A percentile compares a stretch with the other conserved stretches of the same genome.
Evolutionary conservation across 1,284 basidiomycete genomes (phyloP).

Genomic region (Schizopora paradoxa): DNA sequence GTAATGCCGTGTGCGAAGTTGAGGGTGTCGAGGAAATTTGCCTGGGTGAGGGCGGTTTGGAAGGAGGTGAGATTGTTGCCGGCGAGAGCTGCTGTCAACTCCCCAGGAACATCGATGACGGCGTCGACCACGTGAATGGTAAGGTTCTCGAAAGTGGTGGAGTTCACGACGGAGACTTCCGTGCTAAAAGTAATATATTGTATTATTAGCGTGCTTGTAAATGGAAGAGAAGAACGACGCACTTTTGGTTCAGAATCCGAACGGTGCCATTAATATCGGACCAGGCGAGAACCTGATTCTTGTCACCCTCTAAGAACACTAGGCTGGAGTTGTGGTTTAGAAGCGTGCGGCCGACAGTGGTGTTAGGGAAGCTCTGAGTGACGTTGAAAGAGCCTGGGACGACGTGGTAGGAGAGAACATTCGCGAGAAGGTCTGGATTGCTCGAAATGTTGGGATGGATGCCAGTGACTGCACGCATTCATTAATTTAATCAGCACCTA

Average conservation of each 20-base stretch:
- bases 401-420: conserved; percentile 59
- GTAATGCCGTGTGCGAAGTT: conserved; percentile 53
- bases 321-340: conserved; percentile 42
- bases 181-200: conserved; percentile 25
- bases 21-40: conserved; percentile 37
- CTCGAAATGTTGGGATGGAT: conserved; percentile 32
- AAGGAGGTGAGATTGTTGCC: conserved; percentile 37
- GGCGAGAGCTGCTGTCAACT: conserved; percentile 39
- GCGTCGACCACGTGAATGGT: conserved; percentile 47
- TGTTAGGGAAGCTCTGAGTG: conserved; percentile 41
- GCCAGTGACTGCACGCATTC: conserved; percentile 27
- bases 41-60: conserved; percentile 29
- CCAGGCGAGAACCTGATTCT: conserved; percentile 63
- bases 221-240: background rate
- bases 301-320: conserved; percentile 50
- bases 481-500: conserved; percentile 2
- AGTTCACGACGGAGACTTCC: conserved; percentile 41
- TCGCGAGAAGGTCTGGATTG: conserved; percentile 35
- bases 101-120: conserved; percentile 50
- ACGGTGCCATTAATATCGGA: conserved; percentile 41
- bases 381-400: conserved; percentile 47
- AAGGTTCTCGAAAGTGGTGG: conserved; percentile 41
- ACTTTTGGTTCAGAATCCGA: conserved; percentile 54
- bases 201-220: background rate
- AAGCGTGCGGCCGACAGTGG: conserved; percentile 61